A percentile compares a stretch with the other conserved stretches of the same genome.
Evolutionary conservation across 2,329 filamentous ascomycete species (phyloP).

Genomic region (Alternaria ventricosa): DNA sequence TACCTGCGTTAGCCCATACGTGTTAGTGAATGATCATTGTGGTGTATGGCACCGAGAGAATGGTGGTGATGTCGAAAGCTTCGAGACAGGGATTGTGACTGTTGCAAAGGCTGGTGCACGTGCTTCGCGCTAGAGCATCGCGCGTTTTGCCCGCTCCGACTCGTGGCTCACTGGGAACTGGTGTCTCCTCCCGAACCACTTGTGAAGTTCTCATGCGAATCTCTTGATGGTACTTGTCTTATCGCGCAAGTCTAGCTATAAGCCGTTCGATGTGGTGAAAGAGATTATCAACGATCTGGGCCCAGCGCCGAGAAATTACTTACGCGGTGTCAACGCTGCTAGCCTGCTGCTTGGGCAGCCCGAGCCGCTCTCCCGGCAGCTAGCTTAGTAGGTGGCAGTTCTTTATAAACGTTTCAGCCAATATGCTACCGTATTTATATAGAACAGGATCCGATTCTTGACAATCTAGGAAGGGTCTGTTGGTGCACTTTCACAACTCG

Average conservation of each 20-base stretch:
- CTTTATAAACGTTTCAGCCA: not conserved
- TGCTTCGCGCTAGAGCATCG: conserved; percentile 8
- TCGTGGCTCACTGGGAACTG: not conserved
- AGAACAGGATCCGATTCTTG: not conserved
- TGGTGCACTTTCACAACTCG: not conserved
- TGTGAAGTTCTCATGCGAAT: not conserved
- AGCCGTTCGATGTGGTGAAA: not conserved
- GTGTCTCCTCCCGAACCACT: not conserved
- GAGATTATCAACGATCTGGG: not conserved
- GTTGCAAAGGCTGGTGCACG: conserved; percentile 3
- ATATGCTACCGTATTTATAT: not conserved
- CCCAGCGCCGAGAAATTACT: not conserved
- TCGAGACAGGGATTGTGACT: conserved; percentile 15
- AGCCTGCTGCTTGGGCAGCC: not conserved
- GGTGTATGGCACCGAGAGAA: conserved; percentile 11
- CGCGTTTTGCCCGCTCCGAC: not conserved
- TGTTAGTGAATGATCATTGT: conserved; percentile 29
- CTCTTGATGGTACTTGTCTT: not conserved
- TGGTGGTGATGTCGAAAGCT: conserved; percentile 15
- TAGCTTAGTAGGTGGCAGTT: not conserved
- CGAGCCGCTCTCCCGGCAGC: not conserved
- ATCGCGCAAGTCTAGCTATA: not conserved
- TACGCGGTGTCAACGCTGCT: not conserved
- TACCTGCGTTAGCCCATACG: conserved; percentile 14
- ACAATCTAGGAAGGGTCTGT: not conserved